Base-by-base conservation (phyloP, 352 stramenopile species). In the Globisporangium cystogenes region DNA sequence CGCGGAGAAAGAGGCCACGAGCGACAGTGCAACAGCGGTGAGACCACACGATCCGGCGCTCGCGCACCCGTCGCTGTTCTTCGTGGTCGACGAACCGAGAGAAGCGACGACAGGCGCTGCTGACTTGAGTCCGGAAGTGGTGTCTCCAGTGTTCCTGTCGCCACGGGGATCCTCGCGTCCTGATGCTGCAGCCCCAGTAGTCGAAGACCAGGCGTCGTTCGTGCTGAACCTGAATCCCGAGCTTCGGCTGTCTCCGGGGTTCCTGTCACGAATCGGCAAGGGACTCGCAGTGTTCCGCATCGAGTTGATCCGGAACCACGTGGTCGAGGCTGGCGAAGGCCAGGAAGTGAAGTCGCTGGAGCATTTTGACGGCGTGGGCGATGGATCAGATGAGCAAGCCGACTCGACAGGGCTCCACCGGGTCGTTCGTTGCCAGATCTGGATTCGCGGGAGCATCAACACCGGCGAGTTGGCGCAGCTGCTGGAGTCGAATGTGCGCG, bases 161-260 rank as follows among this genome's bases (percentile, higher is more conserved):
- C 44, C 64, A 15, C 40, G 40, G n/a, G 20, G 40, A 26, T 27
- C 40, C 7, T 8, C n/a, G 4, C 20, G 1, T 15, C 8, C 40
- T 27, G 20, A 8, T 44, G 40, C 3, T 27, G 10, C n/a, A 24
- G 11, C 39, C 18, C 11, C 37, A 42, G 20, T 42, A 23, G 20
- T 18, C 12, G 20, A 50, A 27, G 75, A 70, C 15, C 64, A 86
- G 1, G 64, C 67, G 18, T 74, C 74, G 3, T 95, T 92, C 36
- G 76, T 90, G 24, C 53, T 95, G 45, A 95, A 95, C 52, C 48
- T 95, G 42, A 95, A 93, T 31, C 79, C 84, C 1, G 84, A 95
- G 55, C 63, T 95, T 36, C 74, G 84, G 5, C 67, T 90, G 16
- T 88, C 82, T 4, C 74, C 75, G 50, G 75, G 70, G 4, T 95